phyloP scores from a whole-genome alignment of 345 rosid genomes.

The Dovyalis caffra region DNA sequence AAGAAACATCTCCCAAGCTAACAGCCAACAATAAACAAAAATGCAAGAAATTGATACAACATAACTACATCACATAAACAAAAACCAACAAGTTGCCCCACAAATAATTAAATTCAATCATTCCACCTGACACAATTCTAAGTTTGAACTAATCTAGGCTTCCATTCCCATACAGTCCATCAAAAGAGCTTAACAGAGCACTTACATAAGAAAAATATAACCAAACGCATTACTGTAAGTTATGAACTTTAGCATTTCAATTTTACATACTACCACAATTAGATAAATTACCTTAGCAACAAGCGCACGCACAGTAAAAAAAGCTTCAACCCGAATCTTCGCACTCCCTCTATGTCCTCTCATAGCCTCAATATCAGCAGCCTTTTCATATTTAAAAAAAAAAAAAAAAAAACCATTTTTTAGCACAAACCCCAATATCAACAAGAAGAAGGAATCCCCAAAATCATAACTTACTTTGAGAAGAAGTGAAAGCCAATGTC shows the following conservation, averaged over 20 bases:
- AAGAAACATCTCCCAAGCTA: not conserved
- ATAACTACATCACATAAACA: conserved; percentile 2
- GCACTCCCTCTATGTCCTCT: conserved; percentile 89
- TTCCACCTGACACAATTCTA: not conserved
- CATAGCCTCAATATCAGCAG: conserved; percentile 79
- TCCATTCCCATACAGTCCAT: too few species aligned
- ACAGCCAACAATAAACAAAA: too few species aligned
- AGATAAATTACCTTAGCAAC: conserved; percentile 70
- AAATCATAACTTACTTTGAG: conserved; percentile 49
- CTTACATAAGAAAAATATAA: not conserved
- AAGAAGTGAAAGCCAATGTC: conserved; percentile 94
- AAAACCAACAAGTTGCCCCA: not conserved
- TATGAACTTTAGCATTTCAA: not conserved
- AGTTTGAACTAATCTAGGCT: too few species aligned
- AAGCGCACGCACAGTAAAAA: conserved; percentile 66
- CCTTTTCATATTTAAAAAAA: conserved; percentile 48
- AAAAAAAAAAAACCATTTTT: not conserved
- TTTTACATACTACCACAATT: too few species aligned
- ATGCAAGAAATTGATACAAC: not conserved
- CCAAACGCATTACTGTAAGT: not conserved
- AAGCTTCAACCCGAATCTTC: conserved; percentile 74
- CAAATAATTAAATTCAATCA: not conserved
- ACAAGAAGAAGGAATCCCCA: not conserved
- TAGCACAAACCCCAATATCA: not conserved
- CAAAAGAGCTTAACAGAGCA: not conserved